Percentiles rank a stretch among this genome's conserved stretches.
Conservation (phyloP, 306 rosid species). For the Cucumis cinereus region DNA sequence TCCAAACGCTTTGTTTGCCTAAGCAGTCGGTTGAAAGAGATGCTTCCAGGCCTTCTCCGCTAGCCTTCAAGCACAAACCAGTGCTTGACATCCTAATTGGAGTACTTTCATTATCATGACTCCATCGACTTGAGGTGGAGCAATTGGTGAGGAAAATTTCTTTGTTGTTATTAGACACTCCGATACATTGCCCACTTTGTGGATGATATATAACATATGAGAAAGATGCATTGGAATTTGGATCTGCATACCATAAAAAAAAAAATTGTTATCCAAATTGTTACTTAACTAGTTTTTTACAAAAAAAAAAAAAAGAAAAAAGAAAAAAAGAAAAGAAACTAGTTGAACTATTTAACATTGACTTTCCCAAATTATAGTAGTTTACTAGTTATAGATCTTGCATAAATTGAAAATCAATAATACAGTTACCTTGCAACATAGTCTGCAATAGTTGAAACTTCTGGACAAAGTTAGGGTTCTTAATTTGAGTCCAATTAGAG, state of each 20-base stretch:
- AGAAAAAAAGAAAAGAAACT: no score
- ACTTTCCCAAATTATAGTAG: no score
- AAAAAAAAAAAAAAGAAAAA: no score
- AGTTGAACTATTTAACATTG: no score
- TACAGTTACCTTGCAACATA: conserved; percentile 18
- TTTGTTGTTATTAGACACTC: not conserved
- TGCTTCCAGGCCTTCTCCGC: not conserved
- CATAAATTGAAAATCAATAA: not conserved
- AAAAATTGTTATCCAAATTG: no score
- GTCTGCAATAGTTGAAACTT: conserved; percentile 27
- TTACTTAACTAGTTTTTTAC: no score
- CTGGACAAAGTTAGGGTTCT: conserved; percentile 16
- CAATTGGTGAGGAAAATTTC: not conserved
- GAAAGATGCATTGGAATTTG: not conserved
- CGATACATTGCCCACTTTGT: not conserved
- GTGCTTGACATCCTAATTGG: not conserved
- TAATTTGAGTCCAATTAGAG: conserved; percentile 14
- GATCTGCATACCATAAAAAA: not conserved
- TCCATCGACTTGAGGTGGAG: not conserved
- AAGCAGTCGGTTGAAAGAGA: not conserved
- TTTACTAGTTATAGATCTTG: not conserved
- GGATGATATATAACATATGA: not conserved
- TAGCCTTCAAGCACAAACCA: not conserved
- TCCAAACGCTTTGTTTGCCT: not conserved
- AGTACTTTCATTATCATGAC: not conserved